Evolutionary conservation across 805 yeast genomes (phyloP).

Genomic region (Ogataea trehaloabstinens): DNA sequence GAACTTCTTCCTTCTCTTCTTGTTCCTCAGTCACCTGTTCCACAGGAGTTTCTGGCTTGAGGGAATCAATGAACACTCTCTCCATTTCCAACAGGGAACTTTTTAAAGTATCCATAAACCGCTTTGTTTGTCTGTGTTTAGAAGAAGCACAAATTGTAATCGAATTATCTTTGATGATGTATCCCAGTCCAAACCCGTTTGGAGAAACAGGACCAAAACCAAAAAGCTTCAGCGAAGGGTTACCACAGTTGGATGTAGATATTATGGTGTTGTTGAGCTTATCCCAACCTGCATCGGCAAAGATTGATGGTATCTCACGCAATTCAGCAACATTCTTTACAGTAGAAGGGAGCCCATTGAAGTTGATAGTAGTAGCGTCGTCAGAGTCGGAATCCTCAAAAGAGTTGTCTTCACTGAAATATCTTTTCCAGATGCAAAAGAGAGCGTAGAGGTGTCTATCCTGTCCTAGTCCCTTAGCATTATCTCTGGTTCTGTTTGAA

Average conservation of each 20-base stretch:
- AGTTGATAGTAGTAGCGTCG: constrained; percentile 33
- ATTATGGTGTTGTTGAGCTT: constrained; percentile 74
- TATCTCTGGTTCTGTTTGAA: constrained; percentile 60
- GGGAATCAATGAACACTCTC: constrained; percentile 41
- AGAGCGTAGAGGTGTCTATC: constrained; percentile 89
- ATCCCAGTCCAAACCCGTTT: constrained; percentile 92
- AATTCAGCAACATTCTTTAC: constrained; percentile 23
- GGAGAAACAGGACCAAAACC: constrained; percentile 91
- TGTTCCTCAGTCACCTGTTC: constrained; percentile 1
- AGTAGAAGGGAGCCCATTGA: constrained; percentile 24
- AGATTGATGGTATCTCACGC: constrained; percentile 63
- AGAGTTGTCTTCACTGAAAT: constrained; percentile 33
- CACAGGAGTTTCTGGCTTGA: constrained; percentile 12
- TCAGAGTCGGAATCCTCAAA: constrained; percentile 30
- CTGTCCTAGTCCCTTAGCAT: constrained; percentile 82
- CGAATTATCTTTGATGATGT: constrained; percentile 77
- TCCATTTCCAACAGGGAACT: constrained; percentile 60
- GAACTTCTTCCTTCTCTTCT: constrained; percentile 3
- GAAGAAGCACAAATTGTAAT: constrained; percentile 81
- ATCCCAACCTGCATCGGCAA: constrained; percentile 88
- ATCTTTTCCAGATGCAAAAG: constrained; percentile 82
- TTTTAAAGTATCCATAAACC: constrained; percentile 69
- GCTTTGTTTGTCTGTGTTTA: constrained; percentile 80
- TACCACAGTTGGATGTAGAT: constrained; percentile 89
- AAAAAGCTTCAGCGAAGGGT: constrained; percentile 79